Conservation (phyloP, 352 stramenopile species). For the Phytopythium litorale region DNA sequence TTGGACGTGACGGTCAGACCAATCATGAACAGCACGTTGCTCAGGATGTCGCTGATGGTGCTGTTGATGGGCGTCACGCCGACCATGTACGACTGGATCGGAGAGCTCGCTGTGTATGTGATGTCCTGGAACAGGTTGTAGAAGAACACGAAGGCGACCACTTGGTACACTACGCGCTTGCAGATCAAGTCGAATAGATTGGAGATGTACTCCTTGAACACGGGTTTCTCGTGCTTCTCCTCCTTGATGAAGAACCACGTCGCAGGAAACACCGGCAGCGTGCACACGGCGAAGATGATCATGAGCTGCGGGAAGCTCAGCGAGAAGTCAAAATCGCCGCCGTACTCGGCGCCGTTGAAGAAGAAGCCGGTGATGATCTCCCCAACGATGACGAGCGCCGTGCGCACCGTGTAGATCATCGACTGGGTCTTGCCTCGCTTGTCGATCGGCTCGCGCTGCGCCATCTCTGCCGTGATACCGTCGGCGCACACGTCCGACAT, state of each 20-base stretch:
- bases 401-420: constrained; percentile 42
- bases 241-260: constrained; percentile 24
- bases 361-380: constrained; percentile 31
- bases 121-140: constrained; percentile 12
- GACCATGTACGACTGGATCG: constrained; percentile 13
- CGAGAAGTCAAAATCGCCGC: constrained; percentile 14
- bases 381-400: constrained; percentile 26
- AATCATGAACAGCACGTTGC: constrained; percentile 11
- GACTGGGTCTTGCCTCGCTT: constrained; percentile 39
- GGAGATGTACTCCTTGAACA: constrained; percentile 17
- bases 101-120: constrained; percentile 7
- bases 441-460: constrained; percentile 37
- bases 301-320: constrained; percentile 18
- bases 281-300: constrained; percentile 18
- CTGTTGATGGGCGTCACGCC: constrained; percentile 17
- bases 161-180: constrained; percentile 21
- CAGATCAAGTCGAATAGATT: constrained; percentile 23
- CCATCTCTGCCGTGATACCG: constrained; percentile 35
- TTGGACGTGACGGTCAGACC: constrained; percentile 12
- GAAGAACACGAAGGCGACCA: constrained; percentile 15
- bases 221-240: constrained; percentile 12
- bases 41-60: constrained; percentile 12
- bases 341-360: constrained; percentile 7
- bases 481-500: constrained; percentile 76
- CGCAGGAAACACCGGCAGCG: constrained; percentile 10